Conservation (phyloP, 352 stramenopile species). For the Elongisporangium senticosum region DNA sequence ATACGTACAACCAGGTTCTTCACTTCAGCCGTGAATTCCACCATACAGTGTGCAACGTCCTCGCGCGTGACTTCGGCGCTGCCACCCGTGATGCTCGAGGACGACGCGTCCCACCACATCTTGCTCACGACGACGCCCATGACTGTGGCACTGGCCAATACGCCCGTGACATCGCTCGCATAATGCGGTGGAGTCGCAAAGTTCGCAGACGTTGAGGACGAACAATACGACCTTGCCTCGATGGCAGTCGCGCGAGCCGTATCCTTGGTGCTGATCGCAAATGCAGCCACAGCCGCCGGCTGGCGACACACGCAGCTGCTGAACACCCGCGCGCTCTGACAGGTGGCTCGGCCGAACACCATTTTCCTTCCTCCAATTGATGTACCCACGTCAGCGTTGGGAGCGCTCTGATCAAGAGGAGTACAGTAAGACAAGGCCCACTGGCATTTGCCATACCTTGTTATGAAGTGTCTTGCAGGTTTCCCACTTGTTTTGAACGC, state of each 20-base stretch:
- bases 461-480: no score
- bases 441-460: no score
- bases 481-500: no score
- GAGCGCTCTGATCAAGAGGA: no score
- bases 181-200: no score
- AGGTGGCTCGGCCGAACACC: no score
- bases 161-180: conserved; percentile 47
- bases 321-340: no score
- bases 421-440: no score
- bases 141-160: conserved; percentile 61
- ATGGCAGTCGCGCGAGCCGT: background rate
- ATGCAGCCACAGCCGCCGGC: background rate
- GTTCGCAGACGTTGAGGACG: background rate
- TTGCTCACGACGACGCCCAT: conserved; percentile 64
- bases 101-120: conserved; percentile 84
- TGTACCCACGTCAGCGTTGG: no score
- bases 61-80: conserved; percentile 39
- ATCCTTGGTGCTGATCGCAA: background rate
- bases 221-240: background rate
- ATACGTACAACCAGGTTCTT: conserved; percentile 64
- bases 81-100: conserved; percentile 12
- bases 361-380: no score
- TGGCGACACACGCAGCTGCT: background rate
- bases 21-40: conserved; percentile 56
- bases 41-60: conserved; percentile 66